These are phyloP conservation scores for Solanum raphanifolium DNA, from an alignment of 257 asterid species.

Conservation along the genomic window DNA sequence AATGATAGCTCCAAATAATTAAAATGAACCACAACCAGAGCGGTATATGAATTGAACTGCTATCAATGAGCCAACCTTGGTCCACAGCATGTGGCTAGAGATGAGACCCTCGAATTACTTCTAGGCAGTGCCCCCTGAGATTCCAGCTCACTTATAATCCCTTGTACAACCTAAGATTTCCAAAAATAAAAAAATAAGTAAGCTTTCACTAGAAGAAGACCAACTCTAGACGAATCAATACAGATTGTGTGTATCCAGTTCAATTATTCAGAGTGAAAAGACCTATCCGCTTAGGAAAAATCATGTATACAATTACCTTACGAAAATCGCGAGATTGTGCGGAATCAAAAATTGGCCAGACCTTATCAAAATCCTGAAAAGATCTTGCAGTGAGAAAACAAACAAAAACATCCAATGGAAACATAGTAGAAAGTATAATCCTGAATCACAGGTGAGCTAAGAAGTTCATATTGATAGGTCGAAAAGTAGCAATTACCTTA, in stretches of 20 bases:
- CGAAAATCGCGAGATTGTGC: constrained; percentile 99
- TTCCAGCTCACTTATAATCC: constrained; percentile 95
- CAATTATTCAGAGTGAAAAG: neutral
- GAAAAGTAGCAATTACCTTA: constrained; percentile 29
- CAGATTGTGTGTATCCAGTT: neutral
- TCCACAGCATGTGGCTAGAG: constrained; percentile 99
- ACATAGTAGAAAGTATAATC: neutral
- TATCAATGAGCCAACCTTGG: constrained; percentile 56
- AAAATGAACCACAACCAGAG: neutral
- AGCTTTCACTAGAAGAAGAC: neutral
- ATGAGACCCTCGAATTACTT: constrained; percentile 98
- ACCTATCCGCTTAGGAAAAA: neutral
- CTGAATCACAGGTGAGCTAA: neutral
- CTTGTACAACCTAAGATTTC: constrained; percentile 76
- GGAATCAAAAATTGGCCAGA: constrained; percentile 99
- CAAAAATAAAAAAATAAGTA: neutral
- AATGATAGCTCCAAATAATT: neutral
- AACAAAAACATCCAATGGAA: neutral
- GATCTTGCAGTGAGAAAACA: constrained; percentile 8
- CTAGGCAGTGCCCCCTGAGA: constrained; percentile 98
- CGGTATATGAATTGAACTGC: neutral
- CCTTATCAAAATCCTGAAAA: constrained; percentile 90
- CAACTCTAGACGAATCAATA: neutral
- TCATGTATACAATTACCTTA: constrained; percentile 38
- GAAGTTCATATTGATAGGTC: neutral